Conservation (phyloP, 345 rosid genomes). For the Erucastrum elatum region DNA sequence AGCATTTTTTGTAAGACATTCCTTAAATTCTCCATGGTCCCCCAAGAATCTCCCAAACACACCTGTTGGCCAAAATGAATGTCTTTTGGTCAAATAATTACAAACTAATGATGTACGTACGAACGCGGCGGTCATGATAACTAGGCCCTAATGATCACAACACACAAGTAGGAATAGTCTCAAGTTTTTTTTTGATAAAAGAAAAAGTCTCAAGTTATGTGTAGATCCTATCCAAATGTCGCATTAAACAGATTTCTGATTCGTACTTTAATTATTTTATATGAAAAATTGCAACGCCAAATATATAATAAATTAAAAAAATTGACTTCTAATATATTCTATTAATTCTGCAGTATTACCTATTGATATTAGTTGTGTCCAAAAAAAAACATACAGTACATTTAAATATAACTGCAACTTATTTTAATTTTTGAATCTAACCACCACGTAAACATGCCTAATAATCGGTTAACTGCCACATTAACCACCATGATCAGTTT, state of each 20-base stretch:
- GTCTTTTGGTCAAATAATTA: not conserved
- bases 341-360: no score
- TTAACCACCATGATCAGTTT: no score
- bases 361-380: no score
- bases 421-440: no score
- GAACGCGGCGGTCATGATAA: not conserved
- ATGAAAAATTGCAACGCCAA: not conserved
- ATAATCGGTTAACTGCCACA: no score
- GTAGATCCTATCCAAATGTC: not conserved
- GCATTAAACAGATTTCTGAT: not conserved
- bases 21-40: conserved; percentile 31
- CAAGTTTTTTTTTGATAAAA: not conserved
- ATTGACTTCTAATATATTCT: not conserved
- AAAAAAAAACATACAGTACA: no score
- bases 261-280: not conserved
- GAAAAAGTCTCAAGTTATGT: not conserved
- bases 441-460: no score
- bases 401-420: no score
- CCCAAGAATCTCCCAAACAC: conserved; percentile 39
- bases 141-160: not conserved
- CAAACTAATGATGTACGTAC: not conserved
- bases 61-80: conserved; percentile 13
- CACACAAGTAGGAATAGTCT: not conserved
- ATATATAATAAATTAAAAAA: no score
- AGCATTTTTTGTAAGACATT: conserved; percentile 14